Base-by-base conservation (phyloP, 2,329 filamentous ascomycete genomes). In the Aspergillus sp. region DNA sequence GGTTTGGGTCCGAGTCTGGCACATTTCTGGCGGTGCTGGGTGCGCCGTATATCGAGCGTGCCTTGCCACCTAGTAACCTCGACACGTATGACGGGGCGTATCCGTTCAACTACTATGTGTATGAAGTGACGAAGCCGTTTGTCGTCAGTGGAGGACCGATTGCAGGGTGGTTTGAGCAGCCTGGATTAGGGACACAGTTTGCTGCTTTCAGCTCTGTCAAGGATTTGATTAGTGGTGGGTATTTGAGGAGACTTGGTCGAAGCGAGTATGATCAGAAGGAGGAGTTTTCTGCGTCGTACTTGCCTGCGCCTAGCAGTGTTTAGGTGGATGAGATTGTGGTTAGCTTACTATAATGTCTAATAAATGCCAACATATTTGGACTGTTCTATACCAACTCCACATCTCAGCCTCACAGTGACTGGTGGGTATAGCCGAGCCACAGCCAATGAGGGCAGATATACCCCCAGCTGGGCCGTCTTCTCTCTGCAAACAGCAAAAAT, bases 101-200 rank as follows among this genome's bases (percentile, higher is more conserved):
- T 36, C 73, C 73, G 1, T 74, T 69, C 53, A 75, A 73, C 45
- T 77, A 78, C 50, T 66, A 72, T 41, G 61, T 77, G 0, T 78
- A 77, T 54, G 52, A 65, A 13, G 73, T 77, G 4, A 50, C 58
- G 5, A 64, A 62, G 48, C 50, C 61, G 1, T 62, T 78, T 3
- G 52, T 54, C 3, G 71, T 74, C 0, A 43, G 64, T 0, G 57
- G 68, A 7, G 75, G 74, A 0, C 72, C 73, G 0, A 73, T 77
- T 47, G 67, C 69, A 2, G 64, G 69, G 7, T 76, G 69, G 72
- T 78, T 76, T 45, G 71, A 71, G 7, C 73, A 77, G 59, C 72
- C 71, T 0, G 75, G 75, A 0, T 62, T 73, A 32, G 74, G 74
- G 31, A 54, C 71, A 35, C 63, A 70, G 39, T 66, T 60, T 38